Conservation (phyloP, 108 stramenopile species). For the Hondaea fermentalgiana region DNA sequence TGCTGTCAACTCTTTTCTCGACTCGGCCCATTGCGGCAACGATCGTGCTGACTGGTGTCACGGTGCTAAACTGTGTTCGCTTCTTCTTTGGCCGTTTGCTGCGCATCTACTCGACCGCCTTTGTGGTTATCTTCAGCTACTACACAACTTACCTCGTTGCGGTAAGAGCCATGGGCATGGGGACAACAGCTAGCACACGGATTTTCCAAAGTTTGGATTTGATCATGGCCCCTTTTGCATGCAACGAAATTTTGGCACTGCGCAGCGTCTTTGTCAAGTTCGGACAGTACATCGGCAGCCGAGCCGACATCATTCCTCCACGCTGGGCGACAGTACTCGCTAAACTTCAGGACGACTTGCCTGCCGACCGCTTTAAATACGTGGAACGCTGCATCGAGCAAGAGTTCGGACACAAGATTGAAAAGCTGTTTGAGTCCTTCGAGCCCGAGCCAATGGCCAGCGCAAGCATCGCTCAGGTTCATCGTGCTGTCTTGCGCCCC, state of each 20-base stretch:
- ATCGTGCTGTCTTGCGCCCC: constrained; percentile 54
- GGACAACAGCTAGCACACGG: not conserved
- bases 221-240: constrained; percentile 26
- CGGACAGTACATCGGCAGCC: constrained; percentile 71
- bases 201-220: not conserved
- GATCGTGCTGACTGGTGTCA: not conserved
- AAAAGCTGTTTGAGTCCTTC: constrained; percentile 63
- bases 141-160: not conserved
- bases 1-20: no score
- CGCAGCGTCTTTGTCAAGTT: constrained; percentile 84
- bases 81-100: not conserved
- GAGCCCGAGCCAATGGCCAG: constrained; percentile 74
- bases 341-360: constrained; percentile 68
- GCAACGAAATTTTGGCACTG: constrained; percentile 58
- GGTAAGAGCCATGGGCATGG: not conserved
- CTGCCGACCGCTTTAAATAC: constrained; percentile 59
- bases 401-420: constrained; percentile 46
- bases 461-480: constrained; percentile 85
- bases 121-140: not conserved
- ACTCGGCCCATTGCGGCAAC: not conserved
- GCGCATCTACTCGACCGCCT: not conserved
- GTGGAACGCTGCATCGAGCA: constrained; percentile 54
- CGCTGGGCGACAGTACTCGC: constrained; percentile 60
- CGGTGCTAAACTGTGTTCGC: not conserved
- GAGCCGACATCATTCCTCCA: constrained; percentile 48